A percentile compares a stretch with the other conserved stretches of the same genome.
Evolutionary conservation across 345 rosid genomes (phyloP).

Genomic region (Stellera chamaejasme): DNA sequence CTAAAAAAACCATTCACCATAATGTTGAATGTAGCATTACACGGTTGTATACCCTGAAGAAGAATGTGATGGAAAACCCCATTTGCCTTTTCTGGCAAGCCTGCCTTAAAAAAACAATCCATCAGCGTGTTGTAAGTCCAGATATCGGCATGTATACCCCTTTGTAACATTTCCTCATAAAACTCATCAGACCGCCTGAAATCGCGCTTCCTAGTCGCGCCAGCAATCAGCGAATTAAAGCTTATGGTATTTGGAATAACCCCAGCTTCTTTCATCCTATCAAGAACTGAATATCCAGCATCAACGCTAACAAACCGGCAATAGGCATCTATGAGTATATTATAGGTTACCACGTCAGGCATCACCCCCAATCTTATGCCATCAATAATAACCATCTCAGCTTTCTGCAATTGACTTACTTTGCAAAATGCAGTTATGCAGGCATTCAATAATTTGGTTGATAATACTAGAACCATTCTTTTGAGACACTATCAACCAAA

Average conservation of each 20-base stretch:
- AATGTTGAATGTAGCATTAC: constrained; percentile 44
- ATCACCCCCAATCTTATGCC: constrained; percentile 53
- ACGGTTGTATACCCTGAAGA: constrained; percentile 23
- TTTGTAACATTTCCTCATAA: constrained; percentile 70
- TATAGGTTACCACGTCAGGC: constrained; percentile 71
- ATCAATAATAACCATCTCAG: constrained; percentile 47
- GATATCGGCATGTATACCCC: constrained; percentile 46
- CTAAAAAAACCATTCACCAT: constrained; percentile 68
- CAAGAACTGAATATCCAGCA: constrained; percentile 39
- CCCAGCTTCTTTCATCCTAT: constrained; percentile 57
- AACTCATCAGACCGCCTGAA: constrained; percentile 31
- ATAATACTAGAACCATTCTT: constrained; percentile 28
- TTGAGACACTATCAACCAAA: no score
- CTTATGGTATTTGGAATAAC: constrained; percentile 46
- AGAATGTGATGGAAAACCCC: constrained; percentile 37
- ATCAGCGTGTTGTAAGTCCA: constrained; percentile 73
- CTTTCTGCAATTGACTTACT: constrained; percentile 35
- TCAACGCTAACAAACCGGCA: constrained; percentile 45
- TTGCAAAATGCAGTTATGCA: constrained; percentile 47
- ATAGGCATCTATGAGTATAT: constrained; percentile 47
- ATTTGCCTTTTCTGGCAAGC: constrained; percentile 51
- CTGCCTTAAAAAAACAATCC: constrained; percentile 60
- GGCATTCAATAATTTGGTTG: constrained; percentile 57
- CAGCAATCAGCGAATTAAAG: constrained; percentile 57
- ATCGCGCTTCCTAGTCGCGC: constrained; percentile 34